These are phyloP conservation scores for Sclerotiophoma versabilis DNA, from an alignment of 2,329 filamentous ascomycete genomes.

Conservation along the genomic window DNA sequence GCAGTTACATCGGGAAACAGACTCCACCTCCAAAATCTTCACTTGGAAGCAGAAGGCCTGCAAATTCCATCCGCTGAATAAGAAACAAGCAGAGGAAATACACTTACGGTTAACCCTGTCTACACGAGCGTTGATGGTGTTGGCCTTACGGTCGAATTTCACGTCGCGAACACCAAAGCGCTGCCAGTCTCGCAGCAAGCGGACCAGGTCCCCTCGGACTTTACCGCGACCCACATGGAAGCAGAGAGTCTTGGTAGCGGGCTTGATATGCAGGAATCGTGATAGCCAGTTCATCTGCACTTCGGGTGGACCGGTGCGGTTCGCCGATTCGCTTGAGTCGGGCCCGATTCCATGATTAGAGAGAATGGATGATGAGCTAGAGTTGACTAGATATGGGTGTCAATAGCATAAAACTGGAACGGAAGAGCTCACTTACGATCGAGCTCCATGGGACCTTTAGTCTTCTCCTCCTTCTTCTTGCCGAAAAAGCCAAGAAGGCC, in stretches of 20 bases:
- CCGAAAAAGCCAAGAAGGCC: conserved; percentile 62
- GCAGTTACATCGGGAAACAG: conserved; percentile 29
- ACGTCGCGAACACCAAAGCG: conserved; percentile 82
- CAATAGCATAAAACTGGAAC: conserved; percentile 4
- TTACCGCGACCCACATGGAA: conserved; percentile 75
- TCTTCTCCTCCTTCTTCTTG: conserved; percentile 55
- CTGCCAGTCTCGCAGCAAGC: conserved; percentile 79
- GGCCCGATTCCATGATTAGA: conserved; percentile 45
- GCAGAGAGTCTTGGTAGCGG: conserved; percentile 76
- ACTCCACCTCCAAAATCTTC: conserved; percentile 23
- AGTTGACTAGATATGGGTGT: conserved; percentile 28
- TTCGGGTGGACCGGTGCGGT: conserved; percentile 39
- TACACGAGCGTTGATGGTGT: conserved; percentile 80
- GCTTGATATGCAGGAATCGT: conserved; percentile 87
- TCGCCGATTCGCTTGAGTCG: conserved; percentile 58
- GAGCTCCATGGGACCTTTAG: conserved; percentile 40
- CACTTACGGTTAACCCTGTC: conserved; percentile 78
- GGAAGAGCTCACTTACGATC: conserved; percentile 46
- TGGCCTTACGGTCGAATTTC: conserved; percentile 77
- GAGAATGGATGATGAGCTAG: conserved; percentile 41
- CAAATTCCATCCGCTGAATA: conserved; percentile 27
- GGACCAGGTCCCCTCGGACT: conserved; percentile 77
- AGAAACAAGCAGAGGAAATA: conserved; percentile 13
- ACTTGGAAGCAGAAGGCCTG: conserved; percentile 26
- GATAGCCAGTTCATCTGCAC: conserved; percentile 80